Evolutionary conservation across 2,329 filamentous ascomycete genomes (phyloP).

Genomic region (Epichloe elymi): DNA sequence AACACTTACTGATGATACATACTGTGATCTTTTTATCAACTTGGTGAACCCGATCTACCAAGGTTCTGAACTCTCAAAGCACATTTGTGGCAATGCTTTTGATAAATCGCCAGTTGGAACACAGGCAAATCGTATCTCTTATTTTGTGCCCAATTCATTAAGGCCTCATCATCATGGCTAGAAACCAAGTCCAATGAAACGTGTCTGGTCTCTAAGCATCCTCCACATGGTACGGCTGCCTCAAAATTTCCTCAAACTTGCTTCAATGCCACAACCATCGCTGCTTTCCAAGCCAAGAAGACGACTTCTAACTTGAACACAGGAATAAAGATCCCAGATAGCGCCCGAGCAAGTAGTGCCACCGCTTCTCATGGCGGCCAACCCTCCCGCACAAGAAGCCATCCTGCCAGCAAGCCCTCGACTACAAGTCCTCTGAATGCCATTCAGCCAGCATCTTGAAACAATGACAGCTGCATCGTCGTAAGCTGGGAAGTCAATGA

Average conservation of each 20-base stretch:
- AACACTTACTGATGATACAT: too few species aligned
- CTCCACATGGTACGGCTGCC: background rate
- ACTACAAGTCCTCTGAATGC: conserved; percentile 19
- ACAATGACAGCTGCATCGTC: conserved; percentile 20
- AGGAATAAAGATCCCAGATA: conserved; percentile 17
- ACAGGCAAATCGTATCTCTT: background rate
- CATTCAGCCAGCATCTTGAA: conserved; percentile 20
- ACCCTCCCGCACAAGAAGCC: background rate
- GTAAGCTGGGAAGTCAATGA: conserved; percentile 35
- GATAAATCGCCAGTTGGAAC: background rate
- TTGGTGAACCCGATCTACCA: background rate
- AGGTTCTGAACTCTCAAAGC: background rate
- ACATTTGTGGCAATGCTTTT: background rate
- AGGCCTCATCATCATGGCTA: background rate
- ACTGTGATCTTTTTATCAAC: too few species aligned
- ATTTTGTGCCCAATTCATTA: background rate
- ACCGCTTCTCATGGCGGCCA: background rate
- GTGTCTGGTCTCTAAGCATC: background rate
- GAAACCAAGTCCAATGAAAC: background rate
- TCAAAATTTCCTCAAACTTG: background rate
- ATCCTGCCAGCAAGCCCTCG: conserved; percentile 25
- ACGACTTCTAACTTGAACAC: conserved; percentile 5
- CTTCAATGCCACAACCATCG: background rate
- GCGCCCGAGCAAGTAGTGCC: background rate
- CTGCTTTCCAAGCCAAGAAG: background rate